Evolutionary conservation across 2,329 filamentous ascomycete genomes (phyloP).

Genomic region (Penicillium thymicola): DNA sequence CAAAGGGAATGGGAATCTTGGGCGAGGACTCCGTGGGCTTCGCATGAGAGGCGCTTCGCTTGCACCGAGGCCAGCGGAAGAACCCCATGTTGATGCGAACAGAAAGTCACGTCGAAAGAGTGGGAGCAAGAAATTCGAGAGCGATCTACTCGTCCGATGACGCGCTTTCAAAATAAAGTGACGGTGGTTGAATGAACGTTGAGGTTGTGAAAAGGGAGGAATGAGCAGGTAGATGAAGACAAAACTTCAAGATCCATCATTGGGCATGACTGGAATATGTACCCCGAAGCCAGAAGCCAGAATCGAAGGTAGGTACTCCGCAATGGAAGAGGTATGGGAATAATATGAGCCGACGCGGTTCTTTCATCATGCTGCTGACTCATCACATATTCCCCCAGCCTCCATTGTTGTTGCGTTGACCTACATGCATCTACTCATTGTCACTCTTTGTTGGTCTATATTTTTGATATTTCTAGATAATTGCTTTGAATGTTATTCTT

Average conservation of each 20-base stretch:
- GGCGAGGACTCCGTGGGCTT: neutral
- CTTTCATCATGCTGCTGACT: conserved; percentile 9
- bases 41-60: neutral
- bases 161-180: conserved; percentile 4
- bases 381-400: neutral
- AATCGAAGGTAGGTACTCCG: neutral
- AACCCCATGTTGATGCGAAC: conserved; percentile 2
- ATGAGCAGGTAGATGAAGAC: neutral
- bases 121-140: neutral
- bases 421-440: neutral
- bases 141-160: conserved; percentile 6
- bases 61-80: conserved; percentile 7
- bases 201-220: neutral
- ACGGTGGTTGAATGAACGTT: neutral
- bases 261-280: conserved; percentile 8
- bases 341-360: conserved; percentile 3
- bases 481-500: neutral
- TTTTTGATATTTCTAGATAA: neutral
- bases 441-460: neutral
- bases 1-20: neutral
- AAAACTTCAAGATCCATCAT: conserved; percentile 15
- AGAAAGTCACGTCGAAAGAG: neutral
- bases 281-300: neutral
- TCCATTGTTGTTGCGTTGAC: neutral
- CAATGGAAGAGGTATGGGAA: conserved; percentile 5